Evolutionary conservation across 257 asterid species (phyloP).

Genomic region (Solanum microdontum): DNA sequence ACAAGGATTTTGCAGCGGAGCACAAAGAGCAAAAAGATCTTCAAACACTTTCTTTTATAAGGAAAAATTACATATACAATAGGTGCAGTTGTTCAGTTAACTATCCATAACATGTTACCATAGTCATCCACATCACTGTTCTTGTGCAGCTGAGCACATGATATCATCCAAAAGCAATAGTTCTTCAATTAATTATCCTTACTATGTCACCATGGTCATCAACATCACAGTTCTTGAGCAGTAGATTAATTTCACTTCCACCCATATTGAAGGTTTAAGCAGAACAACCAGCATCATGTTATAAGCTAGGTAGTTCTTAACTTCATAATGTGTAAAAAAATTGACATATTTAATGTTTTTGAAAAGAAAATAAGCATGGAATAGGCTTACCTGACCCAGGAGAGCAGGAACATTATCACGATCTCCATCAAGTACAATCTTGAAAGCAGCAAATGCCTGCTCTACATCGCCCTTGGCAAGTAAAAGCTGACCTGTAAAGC

Average conservation of each 20-base stretch:
- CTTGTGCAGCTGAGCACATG: not conserved
- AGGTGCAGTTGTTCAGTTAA: not conserved
- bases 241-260: not conserved
- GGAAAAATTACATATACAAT: not conserved
- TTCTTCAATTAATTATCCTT: not conserved
- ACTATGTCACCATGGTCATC: not conserved
- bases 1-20: not conserved
- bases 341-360: not conserved
- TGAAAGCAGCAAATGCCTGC: conserved; percentile 87
- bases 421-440: conserved; percentile 90
- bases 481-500: conserved; percentile 78
- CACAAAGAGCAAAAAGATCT: not conserved
- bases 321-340: not conserved
- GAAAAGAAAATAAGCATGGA: conserved; percentile 1
- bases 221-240: not conserved
- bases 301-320: not conserved
- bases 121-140: not conserved
- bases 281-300: not conserved
- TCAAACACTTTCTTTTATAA: not conserved
- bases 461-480: conserved; percentile 94
- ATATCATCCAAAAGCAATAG: not conserved
- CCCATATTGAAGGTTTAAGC: not conserved
- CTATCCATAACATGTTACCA: not conserved
- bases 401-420: conserved; percentile 93
- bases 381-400: conserved; percentile 77